phyloP scores from a whole-genome alignment of 2,329 filamentous ascomycete species.

The Colletotrichum godetiae region DNA sequence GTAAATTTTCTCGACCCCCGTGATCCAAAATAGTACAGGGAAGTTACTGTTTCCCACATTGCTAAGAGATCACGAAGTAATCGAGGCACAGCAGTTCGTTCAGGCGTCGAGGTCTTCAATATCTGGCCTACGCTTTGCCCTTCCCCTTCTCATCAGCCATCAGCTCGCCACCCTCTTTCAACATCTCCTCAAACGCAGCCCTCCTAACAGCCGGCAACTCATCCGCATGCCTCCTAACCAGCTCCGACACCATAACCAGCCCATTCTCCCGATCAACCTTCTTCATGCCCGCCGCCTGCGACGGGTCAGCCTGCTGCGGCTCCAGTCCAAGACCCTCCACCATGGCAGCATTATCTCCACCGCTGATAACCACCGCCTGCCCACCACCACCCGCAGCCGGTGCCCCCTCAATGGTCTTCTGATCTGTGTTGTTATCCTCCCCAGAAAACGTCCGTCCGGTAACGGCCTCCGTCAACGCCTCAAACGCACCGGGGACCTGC shows the following conservation, averaged over 20 bases:
- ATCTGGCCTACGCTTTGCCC: not conserved
- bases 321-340: slow-evolving; percentile 53
- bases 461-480: slow-evolving; percentile 59
- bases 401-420: not conserved
- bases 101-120: not conserved
- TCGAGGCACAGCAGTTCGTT: too few relatives aligned
- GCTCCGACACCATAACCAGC: slow-evolving; percentile 67
- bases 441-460: slow-evolving; percentile 53
- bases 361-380: not conserved
- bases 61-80: too few relatives aligned
- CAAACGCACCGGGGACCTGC: slow-evolving; percentile 52
- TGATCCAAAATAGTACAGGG: not conserved
- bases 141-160: slow-evolving; percentile 45
- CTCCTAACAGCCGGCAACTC: slow-evolving; percentile 53
- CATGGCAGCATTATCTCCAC: slow-evolving; percentile 33
- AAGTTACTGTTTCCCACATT: too few relatives aligned
- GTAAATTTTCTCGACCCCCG: not conserved
- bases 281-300: slow-evolving; percentile 56
- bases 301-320: slow-evolving; percentile 59
- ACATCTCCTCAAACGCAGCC: slow-evolving; percentile 57
- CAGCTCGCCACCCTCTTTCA: slow-evolving; percentile 62
- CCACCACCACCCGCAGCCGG: not conserved
- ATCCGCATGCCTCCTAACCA: slow-evolving; percentile 58
- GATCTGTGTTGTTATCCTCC: not conserved
- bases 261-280: slow-evolving; percentile 71